Percentiles rank a stretch among this genome's conserved stretches.
These are phyloP conservation scores for Diutina siamensis DNA, from an alignment of 1,139 yeast species.

Conservation along the genomic window DNA sequence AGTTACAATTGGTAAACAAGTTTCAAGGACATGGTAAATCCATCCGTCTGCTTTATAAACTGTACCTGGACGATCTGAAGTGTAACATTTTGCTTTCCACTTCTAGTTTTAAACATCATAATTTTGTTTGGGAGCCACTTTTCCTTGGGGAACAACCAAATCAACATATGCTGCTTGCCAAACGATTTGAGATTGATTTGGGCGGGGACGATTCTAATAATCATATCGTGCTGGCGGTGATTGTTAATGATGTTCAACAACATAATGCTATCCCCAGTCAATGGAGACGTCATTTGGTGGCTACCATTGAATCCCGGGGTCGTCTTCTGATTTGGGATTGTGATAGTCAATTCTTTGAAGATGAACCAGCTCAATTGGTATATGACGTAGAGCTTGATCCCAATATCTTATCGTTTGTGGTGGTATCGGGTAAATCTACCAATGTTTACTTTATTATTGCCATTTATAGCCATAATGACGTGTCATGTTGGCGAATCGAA, in stretches of 20 bases:
- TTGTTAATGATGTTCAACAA: conserved; percentile 10
- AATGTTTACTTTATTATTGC: not conserved
- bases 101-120: conserved; percentile 38
- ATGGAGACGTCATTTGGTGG: conserved; percentile 3
- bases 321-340: not conserved
- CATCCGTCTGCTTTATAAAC: conserved; percentile 51
- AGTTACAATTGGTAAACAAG: conserved; percentile 25
- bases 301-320: not conserved
- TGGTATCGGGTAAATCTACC: not conserved
- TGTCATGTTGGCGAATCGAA: not conserved
- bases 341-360: not conserved
- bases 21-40: conserved; percentile 84
- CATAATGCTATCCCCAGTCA: not conserved
- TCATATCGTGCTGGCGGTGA: conserved; percentile 5
- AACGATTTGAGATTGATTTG: conserved; percentile 23
- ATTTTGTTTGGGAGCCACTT: conserved; percentile 54
- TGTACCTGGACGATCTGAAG: conserved; percentile 23
- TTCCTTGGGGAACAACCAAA: conserved; percentile 13
- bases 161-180: conserved; percentile 21
- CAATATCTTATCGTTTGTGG: not conserved
- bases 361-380: not conserved
- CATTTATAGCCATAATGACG: not conserved
- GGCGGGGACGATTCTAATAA: conserved; percentile 7
- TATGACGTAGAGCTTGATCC: not conserved
- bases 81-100: conserved; percentile 25